A percentile compares a stretch with the other conserved stretches of the same genome.
Evolutionary conservation across 164 flowering plant species (phyloP).

Genomic region (Stephania japonica): DNA sequence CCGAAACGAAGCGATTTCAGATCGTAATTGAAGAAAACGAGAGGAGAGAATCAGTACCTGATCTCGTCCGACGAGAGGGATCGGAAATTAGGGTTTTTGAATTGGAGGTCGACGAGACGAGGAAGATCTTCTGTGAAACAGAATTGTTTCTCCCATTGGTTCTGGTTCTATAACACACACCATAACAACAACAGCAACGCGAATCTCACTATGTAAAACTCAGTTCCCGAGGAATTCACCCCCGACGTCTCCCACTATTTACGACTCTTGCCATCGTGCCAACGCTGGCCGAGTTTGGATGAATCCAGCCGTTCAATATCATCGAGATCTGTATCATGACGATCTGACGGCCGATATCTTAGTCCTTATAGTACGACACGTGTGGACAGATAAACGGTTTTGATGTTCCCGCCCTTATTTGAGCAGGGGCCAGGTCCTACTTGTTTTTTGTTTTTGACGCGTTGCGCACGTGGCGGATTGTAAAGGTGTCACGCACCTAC

Average conservation of each 20-base stretch:
- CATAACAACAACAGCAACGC: background rate
- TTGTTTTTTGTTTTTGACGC: background rate
- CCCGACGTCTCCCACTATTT: background rate
- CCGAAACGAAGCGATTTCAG: background rate
- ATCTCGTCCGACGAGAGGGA: background rate
- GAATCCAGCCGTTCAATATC: background rate
- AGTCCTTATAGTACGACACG: background rate
- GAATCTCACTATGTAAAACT: constrained; percentile 2
- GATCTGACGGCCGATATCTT: background rate
- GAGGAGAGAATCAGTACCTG: background rate
- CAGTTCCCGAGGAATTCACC: background rate
- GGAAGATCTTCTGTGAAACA: constrained; percentile 4
- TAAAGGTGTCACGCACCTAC: background rate
- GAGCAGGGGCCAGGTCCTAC: background rate
- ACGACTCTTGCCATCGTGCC: background rate
- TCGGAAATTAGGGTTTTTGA: constrained; percentile 1
- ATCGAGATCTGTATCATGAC: background rate
- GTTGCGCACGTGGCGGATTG: background rate
- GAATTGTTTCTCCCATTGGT: constrained; percentile 3
- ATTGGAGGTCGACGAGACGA: constrained; percentile 1
- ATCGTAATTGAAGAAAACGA: background rate
- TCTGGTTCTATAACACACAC: background rate
- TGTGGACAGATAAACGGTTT: background rate
- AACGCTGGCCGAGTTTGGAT: background rate
- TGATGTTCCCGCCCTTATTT: background rate